These are phyloP conservation scores for Aspergillus avenaceus DNA, from an alignment of 495 filamentous ascomycete species.

Conservation along the genomic window DNA sequence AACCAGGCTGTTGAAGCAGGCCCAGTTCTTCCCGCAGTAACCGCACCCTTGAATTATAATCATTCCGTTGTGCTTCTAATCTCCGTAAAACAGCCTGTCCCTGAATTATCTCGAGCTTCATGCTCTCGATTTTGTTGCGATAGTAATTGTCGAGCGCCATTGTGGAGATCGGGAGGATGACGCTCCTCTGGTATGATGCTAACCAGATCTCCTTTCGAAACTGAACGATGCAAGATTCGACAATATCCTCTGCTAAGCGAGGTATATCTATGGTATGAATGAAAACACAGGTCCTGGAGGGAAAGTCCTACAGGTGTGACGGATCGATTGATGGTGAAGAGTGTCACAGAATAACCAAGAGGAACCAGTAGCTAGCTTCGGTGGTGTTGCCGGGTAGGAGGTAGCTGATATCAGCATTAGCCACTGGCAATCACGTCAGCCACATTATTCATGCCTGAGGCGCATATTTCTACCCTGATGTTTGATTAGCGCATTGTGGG, in stretches of 20 bases:
- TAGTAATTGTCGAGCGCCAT: slow-evolving; percentile 99
- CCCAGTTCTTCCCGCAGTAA: slow-evolving; percentile 94
- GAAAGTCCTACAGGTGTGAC: background rate
- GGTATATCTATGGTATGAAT: background rate
- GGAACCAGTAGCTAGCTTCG: background rate
- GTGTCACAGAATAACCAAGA: background rate
- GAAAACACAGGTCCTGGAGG: background rate
- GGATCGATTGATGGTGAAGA: too few relatives aligned
- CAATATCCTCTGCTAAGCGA: background rate
- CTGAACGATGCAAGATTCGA: too few relatives aligned
- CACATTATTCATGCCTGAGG: background rate
- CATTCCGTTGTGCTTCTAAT: slow-evolving; percentile 96
- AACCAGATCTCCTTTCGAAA: background rate
- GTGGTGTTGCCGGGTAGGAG: background rate
- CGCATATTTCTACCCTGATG: background rate
- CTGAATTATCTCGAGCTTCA: slow-evolving; percentile 99
- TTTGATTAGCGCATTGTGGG: too few relatives aligned
- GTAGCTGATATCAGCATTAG: slow-evolving; percentile 4
- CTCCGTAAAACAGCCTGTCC: slow-evolving; percentile 91
- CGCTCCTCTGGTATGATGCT: slow-evolving; percentile 15
- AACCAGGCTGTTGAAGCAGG: slow-evolving; percentile 92
- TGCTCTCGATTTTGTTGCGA: slow-evolving; percentile 98
- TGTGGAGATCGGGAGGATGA: slow-evolving; percentile 36
- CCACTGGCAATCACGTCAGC: background rate
- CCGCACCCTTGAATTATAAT: slow-evolving; percentile 97